Conservation (phyloP, 805 yeast genomes). For the Teunomyces cretensis region DNA sequence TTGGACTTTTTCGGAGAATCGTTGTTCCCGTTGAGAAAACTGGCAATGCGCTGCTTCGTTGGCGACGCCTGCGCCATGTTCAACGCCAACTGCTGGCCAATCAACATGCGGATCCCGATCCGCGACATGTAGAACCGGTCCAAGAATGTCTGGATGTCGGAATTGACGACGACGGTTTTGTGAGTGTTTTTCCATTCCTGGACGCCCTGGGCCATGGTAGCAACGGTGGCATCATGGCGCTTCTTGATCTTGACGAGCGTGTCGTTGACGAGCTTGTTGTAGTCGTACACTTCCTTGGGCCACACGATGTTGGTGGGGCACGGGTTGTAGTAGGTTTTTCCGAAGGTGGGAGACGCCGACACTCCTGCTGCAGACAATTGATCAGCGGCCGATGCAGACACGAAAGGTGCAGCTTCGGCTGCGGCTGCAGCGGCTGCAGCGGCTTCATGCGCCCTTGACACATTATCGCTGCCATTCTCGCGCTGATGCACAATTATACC, state of each 20-base stretch:
- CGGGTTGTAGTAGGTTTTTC: conserved; percentile 49
- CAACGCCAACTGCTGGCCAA: conserved; percentile 91
- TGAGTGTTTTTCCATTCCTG: conserved; percentile 75
- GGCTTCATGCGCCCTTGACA: no score
- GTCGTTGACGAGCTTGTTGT: conserved; percentile 66
- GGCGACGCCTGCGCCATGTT: conserved; percentile 60
- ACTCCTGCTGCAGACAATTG: conserved; percentile 8
- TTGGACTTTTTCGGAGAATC: conserved; percentile 37
- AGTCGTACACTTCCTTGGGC: conserved; percentile 73
- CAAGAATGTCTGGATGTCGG: conserved; percentile 74
- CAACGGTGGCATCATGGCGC: conserved; percentile 89
- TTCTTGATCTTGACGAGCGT: conserved; percentile 69
- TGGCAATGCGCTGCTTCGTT: conserved; percentile 35
- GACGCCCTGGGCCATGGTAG: conserved; percentile 90
- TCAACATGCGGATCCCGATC: conserved; percentile 88
- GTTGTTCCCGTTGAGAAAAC: conserved; percentile 33
- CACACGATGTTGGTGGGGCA: conserved; percentile 58
- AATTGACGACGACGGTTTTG: conserved; percentile 54
- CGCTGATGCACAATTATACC: conserved; percentile 41
- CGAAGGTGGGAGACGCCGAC: conserved; percentile 38
- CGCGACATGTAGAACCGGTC: conserved; percentile 89
- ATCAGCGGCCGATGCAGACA: not conserved
- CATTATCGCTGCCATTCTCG: not conserved
- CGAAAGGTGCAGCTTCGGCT: not conserved
- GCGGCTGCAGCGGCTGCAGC: no score